Conservation (phyloP, 106 monocot genomes). For the Apostasia shenzhenica region DNA sequence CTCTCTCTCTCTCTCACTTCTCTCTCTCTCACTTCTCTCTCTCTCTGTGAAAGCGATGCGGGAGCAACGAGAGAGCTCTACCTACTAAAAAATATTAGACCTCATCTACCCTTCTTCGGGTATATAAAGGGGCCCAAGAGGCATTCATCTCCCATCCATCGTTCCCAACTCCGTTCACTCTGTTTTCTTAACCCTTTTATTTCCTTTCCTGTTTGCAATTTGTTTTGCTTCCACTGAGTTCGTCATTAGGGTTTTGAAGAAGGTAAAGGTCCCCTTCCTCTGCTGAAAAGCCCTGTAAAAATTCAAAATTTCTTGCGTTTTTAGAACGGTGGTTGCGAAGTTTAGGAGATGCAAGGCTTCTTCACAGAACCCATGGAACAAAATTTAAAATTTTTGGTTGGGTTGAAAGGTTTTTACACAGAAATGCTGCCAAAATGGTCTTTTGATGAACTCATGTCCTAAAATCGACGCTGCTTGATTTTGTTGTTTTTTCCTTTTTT, state of each 20-base stretch:
- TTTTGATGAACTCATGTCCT: too few species aligned
- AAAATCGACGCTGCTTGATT: too few species aligned
- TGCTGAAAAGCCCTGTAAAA: too few species aligned
- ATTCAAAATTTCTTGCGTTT: too few species aligned
- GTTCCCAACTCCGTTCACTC: slow-evolving; percentile 11
- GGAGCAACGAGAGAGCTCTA: not conserved
- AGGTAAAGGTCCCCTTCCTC: slow-evolving; percentile 7
- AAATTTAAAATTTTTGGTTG: too few species aligned
- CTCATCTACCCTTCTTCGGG: not conserved
- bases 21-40: not conserved
- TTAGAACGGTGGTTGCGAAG: too few species aligned
- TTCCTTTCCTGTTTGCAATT: not conserved
- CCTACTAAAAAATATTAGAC: not conserved
- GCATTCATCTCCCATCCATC: not conserved
- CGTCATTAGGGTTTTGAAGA: not conserved
- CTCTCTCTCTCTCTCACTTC: not conserved
- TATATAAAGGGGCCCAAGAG: slow-evolving; percentile 3
- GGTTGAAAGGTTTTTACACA: too few species aligned
- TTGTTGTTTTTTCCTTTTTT: too few species aligned
- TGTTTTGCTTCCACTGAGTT: not conserved
- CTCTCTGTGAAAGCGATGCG: not conserved
- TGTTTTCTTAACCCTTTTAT: not conserved
- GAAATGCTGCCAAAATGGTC: too few species aligned
- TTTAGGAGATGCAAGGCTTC: too few species aligned
- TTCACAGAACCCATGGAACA: too few species aligned